phyloP scores from a whole-genome alignment of 1,139 yeast genomes.

The Yamadazyma songkhlaensis region DNA sequence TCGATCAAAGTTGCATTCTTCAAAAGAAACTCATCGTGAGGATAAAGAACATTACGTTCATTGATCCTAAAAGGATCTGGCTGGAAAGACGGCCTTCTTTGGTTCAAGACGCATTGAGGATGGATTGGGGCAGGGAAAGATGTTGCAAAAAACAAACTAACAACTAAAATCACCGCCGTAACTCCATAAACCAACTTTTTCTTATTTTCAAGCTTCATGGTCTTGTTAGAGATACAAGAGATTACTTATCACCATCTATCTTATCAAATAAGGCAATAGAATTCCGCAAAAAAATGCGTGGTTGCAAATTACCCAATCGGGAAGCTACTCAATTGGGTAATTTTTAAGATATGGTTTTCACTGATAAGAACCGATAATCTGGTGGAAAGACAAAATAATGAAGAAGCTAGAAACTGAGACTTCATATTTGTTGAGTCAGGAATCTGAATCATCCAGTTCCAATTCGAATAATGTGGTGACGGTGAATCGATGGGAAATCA shows the following conservation, averaged over 20 bases:
- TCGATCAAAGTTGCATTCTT: conserved; percentile 5
- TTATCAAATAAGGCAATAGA: no score
- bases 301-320: neutral
- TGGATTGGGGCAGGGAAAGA: neutral
- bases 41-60: conserved; percentile 4
- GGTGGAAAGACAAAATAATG: neutral
- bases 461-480: neutral
- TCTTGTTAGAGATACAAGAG: no score
- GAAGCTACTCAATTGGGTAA: neutral
- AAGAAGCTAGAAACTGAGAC: neutral
- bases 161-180: no score
- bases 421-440: neutral
- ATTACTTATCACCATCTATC: no score
- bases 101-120: neutral
- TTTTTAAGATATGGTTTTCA: neutral
- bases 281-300: no score
- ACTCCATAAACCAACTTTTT: no score
- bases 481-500: conserved; percentile 5
- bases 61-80: conserved; percentile 4
- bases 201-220: no score
- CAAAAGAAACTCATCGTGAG: conserved; percentile 4
- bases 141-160: no score
- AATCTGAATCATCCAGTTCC: neutral
- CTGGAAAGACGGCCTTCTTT: conserved; percentile 1
- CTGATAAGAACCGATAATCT: neutral